A percentile compares a stretch with the other conserved stretches of the same genome.
phyloP scores from a whole-genome alignment of 2,329 filamentous ascomycete species.

The Westerdykella aurantiaca region DNA sequence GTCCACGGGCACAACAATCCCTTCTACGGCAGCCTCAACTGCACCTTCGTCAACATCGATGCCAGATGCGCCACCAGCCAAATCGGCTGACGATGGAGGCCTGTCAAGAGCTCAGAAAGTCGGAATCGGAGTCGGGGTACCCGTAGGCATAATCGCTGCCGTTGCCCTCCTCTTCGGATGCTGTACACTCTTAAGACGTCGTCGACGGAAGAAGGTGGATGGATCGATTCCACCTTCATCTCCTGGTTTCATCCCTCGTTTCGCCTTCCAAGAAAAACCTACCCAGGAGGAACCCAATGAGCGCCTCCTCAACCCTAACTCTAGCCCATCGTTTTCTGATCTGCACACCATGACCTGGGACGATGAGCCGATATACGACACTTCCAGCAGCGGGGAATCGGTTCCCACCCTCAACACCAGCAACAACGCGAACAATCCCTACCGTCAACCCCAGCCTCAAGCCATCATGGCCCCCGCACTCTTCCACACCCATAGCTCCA shows the following conservation, averaged over 20 bases:
- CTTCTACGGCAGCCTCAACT: background rate
- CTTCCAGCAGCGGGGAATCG: conserved; percentile 1
- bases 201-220: conserved; percentile 14
- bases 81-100: conserved; percentile 6
- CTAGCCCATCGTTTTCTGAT: conserved; percentile 7
- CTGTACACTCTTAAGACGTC: conserved; percentile 24
- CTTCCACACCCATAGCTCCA: conserved; percentile 31
- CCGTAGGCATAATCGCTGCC: conserved; percentile 54
- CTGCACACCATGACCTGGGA: conserved; percentile 21
- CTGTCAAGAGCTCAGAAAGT: conserved; percentile 27
- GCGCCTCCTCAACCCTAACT: conserved; percentile 8
- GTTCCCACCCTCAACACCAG: conserved; percentile 5
- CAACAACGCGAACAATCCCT: conserved; percentile 3
- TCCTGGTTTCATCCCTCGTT: conserved; percentile 33
- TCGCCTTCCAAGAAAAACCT: conserved; percentile 29
- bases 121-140: conserved; percentile 40
- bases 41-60: conserved; percentile 10
- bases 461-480: conserved; percentile 23
- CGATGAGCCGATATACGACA: conserved; percentile 24
- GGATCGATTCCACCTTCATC: conserved; percentile 29
- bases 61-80: conserved; percentile 13
- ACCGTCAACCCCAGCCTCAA: conserved; percentile 4
- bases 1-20: too few relatives aligned
- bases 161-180: conserved; percentile 20
- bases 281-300: conserved; percentile 15